A percentile compares a stretch with the other conserved stretches of the same genome.
These are phyloP conservation scores for Dillenia suffruticosa DNA, from an alignment of 164 flowering plant species.

Conservation along the genomic window DNA sequence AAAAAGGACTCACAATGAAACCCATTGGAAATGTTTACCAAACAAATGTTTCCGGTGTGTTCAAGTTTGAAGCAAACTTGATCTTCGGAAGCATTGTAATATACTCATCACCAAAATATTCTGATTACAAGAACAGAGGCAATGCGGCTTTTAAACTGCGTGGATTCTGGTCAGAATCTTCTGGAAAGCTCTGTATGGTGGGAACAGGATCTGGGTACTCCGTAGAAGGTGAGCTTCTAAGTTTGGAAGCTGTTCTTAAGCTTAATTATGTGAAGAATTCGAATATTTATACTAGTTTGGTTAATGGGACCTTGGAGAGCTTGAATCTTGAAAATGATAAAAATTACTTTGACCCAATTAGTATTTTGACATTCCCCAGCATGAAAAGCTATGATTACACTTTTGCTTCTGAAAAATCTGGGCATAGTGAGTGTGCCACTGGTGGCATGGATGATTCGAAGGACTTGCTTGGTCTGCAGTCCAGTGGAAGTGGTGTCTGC, in stretches of 20 bases:
- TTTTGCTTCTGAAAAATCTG: constrained; percentile 14
- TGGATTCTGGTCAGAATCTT: constrained; percentile 51
- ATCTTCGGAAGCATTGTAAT: not conserved
- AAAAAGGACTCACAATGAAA: constrained; percentile 4
- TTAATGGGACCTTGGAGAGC: constrained; percentile 47
- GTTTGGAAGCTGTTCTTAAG: constrained; percentile 42
- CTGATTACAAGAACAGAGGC: not conserved
- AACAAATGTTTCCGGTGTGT: constrained; percentile 15
- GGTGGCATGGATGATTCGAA: constrained; percentile 5
- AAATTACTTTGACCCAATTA: constrained; percentile 34
- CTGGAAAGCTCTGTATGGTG: constrained; percentile 55
- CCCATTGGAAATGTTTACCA: not conserved
- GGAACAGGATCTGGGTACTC: constrained; percentile 27
- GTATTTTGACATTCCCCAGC: constrained; percentile 24
- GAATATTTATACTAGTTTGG: constrained; percentile 29
- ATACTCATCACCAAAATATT: not conserved
- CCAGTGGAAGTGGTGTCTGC: constrained; percentile 16
- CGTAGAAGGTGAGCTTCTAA: constrained; percentile 24
- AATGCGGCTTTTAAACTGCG: constrained; percentile 16
- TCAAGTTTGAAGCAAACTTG: constrained; percentile 18
- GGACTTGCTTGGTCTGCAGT: constrained; percentile 12
- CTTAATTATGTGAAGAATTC: constrained; percentile 29
- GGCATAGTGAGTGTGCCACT: constrained; percentile 5
- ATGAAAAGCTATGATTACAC: constrained; percentile 26
- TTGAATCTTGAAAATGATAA: constrained; percentile 11